Conservation (phyloP, 805 yeast species). For the Lachancea dasiensis region DNA sequence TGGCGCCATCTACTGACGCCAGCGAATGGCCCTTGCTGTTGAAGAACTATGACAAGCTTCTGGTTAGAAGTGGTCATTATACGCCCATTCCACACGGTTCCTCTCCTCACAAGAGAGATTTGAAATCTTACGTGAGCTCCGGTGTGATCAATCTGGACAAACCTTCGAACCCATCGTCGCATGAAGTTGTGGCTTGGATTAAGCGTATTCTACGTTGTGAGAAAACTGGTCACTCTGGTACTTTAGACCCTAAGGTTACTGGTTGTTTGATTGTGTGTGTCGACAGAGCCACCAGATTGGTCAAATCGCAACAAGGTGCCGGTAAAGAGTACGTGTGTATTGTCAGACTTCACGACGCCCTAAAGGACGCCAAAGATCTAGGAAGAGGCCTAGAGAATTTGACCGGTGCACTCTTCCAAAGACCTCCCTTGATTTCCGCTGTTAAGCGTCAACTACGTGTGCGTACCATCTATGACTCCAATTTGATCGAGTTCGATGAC, state of each 20-base stretch:
- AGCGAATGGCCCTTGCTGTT: constrained; percentile 93
- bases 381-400: constrained; percentile 84
- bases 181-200: constrained; percentile 99
- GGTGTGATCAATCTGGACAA: constrained; percentile 98
- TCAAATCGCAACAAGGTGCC: constrained; percentile 98
- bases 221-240: constrained; percentile 99
- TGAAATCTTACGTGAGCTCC: constrained; percentile 80
- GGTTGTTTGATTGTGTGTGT: constrained; percentile 98
- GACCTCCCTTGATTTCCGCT: constrained; percentile 98
- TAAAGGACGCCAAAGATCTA: constrained; percentile 84
- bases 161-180: constrained; percentile 97
- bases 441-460: constrained; percentile 98
- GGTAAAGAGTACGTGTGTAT: constrained; percentile 99
- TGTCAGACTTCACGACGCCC: constrained; percentile 88
- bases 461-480: constrained; percentile 94
- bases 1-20: constrained; percentile 75
- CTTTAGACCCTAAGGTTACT: constrained; percentile 97
- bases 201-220: constrained; percentile 92
- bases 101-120: constrained; percentile 90
- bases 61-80: constrained; percentile 94
- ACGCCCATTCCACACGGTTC: constrained; percentile 96
- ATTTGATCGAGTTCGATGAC: constrained; percentile 91
- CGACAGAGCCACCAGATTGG: constrained; percentile 96
- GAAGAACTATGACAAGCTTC: constrained; percentile 87
- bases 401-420: constrained; percentile 98